Evolutionary conservation across 2,329 filamentous ascomycete genomes (phyloP).

Genomic region (Xylariaceae sp.): DNA sequence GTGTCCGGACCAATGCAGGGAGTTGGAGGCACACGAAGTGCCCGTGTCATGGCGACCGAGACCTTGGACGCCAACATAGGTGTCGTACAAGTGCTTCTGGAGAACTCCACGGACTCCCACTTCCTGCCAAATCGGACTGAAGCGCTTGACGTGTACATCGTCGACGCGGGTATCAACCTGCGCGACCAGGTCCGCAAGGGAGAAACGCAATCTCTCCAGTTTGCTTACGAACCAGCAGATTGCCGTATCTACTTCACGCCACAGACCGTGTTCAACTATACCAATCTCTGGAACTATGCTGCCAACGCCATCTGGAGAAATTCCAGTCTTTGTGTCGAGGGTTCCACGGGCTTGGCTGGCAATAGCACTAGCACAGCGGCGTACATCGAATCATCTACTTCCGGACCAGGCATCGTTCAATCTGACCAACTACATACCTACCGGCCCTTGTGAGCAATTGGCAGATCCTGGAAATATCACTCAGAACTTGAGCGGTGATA

Average conservation of each 20-base stretch:
- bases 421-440: too few species aligned
- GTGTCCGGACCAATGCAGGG: conserved; percentile 52
- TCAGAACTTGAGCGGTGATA: too few species aligned
- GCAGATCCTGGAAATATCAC: too few species aligned
- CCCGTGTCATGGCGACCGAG: conserved; percentile 22
- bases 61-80: conserved; percentile 14
- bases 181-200: conserved; percentile 20
- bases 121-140: conserved; percentile 12
- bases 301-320: conserved; percentile 19
- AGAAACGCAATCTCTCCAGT: conserved; percentile 45
- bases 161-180: conserved; percentile 17
- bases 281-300: conserved; percentile 47
- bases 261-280: conserved; percentile 46
- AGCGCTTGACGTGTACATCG: conserved; percentile 10
- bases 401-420: too few species aligned
- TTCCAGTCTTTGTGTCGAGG: conserved; percentile 7
- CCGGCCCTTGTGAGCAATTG: too few species aligned
- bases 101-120: conserved; percentile 2
- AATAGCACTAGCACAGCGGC: neutral
- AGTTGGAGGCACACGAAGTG: conserved; percentile 62
- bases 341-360: conserved; percentile 10
- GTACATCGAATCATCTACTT: too few species aligned
- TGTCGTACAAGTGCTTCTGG: conserved; percentile 1
- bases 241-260: conserved; percentile 58
- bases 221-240: conserved; percentile 56